Percentiles rank a stretch among this genome's conserved stretches.
These are phyloP conservation scores for Castanea crenata DNA, from an alignment of 306 rosid species.

Conservation along the genomic window DNA sequence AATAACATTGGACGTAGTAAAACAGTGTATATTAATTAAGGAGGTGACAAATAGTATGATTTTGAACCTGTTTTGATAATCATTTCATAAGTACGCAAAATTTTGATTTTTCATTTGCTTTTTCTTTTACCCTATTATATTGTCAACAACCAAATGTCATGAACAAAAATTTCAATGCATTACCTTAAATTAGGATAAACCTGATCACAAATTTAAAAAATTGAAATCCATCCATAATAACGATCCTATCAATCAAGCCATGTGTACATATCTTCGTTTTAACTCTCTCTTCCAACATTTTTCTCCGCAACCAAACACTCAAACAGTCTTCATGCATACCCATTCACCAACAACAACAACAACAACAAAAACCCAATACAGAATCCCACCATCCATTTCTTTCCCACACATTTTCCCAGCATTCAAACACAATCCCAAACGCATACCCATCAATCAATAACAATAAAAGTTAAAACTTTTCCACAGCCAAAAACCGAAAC, in stretches of 20 bases:
- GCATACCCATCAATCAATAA: neutral
- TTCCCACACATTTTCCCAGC: neutral
- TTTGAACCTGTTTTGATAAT: no score
- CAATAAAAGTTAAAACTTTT: neutral
- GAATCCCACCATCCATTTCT: neutral
- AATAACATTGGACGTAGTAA: no score
- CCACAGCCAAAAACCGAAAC: neutral
- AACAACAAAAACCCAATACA: neutral
- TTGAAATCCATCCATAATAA: neutral
- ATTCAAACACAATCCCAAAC: constrained; percentile 1
- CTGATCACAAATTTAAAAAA: neutral
- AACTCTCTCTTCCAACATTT: neutral
- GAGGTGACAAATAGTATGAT: no score
- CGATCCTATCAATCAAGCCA: neutral
- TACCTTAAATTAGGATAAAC: neutral
- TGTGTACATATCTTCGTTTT: neutral
- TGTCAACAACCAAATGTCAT: neutral
- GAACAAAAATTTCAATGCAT: neutral
- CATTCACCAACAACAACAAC: neutral
- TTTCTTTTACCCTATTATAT: neutral
- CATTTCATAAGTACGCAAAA: neutral
- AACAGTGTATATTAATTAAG: no score
- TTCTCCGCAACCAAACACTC: neutral
- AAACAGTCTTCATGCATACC: neutral
- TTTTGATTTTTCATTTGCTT: neutral